Percentiles rank a stretch among this genome's conserved stretches.
These are phyloP conservation scores for Ophiostoma montium DNA, from an alignment of 2,329 filamentous ascomycete species.

Conservation along the genomic window DNA sequence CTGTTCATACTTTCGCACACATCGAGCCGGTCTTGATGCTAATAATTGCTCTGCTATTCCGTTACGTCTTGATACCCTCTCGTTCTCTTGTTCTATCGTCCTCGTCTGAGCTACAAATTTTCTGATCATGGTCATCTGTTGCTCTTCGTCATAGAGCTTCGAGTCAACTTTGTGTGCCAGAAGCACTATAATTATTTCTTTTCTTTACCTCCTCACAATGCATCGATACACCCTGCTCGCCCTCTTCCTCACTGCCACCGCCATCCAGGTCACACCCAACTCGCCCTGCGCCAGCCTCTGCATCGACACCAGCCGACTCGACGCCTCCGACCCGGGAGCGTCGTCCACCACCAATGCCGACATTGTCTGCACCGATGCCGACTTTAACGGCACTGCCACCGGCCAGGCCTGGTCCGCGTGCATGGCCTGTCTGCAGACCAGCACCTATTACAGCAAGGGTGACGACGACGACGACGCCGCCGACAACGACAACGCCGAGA, in stretches of 20 bases:
- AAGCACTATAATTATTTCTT: not conserved
- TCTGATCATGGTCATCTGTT: not conserved
- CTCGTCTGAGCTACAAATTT: too few species aligned
- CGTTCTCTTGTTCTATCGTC: too few species aligned
- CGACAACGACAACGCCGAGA: slow-evolving; percentile 31
- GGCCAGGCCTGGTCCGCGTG: slow-evolving; percentile 36
- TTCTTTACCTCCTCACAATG: not conserved
- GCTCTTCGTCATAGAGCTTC: not conserved
- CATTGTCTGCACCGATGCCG: slow-evolving; percentile 33
- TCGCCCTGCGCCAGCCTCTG: slow-evolving; percentile 41
- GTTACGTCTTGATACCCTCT: too few species aligned
- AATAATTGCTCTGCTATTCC: too few species aligned
- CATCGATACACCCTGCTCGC: not conserved
- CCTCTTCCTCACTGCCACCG: slow-evolving; percentile 16
- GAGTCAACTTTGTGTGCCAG: too few species aligned
- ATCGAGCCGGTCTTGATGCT: not conserved
- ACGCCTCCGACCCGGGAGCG: slow-evolving; percentile 24
- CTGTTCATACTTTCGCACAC: not conserved
- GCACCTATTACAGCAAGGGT: too few species aligned
- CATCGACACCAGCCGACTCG: slow-evolving; percentile 21
- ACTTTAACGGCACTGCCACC: slow-evolving; percentile 23
- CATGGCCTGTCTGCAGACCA: slow-evolving; percentile 38
- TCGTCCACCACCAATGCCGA: slow-evolving; percentile 30
- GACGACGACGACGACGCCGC: too few species aligned
- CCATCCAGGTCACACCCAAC: slow-evolving; percentile 36